phyloP scores from a whole-genome alignment of 1,139 yeast species.

The Yamadazyma kanchanaburiensis region DNA sequence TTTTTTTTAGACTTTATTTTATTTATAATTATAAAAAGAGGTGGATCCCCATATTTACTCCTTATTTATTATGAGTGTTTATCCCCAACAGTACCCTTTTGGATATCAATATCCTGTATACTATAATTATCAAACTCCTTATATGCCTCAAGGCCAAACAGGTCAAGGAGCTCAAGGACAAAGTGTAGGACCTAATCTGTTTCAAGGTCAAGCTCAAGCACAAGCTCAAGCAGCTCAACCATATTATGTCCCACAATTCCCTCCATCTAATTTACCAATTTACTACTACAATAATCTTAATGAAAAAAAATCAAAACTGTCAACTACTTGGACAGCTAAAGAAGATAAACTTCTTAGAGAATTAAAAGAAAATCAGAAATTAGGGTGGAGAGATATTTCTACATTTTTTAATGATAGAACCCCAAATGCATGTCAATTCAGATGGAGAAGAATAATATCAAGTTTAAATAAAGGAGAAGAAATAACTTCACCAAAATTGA shows the following conservation, averaged over 20 bases:
- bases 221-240: constrained; percentile 3
- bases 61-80: constrained; percentile 6
- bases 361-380: constrained; percentile 37
- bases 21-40: too few relatives aligned
- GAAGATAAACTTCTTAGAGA: constrained; percentile 37
- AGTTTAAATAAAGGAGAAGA: constrained; percentile 7
- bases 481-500: background rate
- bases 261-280: constrained; percentile 9
- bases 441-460: constrained; percentile 42
- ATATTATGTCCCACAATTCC: constrained; percentile 1
- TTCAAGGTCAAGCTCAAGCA: too few relatives aligned
- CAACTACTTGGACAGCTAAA: constrained; percentile 38
- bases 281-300: constrained; percentile 12
- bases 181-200: too few relatives aligned
- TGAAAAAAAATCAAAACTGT: constrained; percentile 25
- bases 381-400: constrained; percentile 47
- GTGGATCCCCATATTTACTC: too few relatives aligned
- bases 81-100: constrained; percentile 9
- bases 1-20: constrained; percentile 1
- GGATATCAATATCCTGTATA: constrained; percentile 10
- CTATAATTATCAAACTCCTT: constrained; percentile 3
- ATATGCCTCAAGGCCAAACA: background rate
- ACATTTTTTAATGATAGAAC: constrained; percentile 42
- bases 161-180: background rate
- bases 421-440: constrained; percentile 46